Percentiles rank a stretch among this genome's conserved stretches.
Evolutionary conservation across 148 eudicot genomes (phyloP).

Genomic region (Silene conica): DNA sequence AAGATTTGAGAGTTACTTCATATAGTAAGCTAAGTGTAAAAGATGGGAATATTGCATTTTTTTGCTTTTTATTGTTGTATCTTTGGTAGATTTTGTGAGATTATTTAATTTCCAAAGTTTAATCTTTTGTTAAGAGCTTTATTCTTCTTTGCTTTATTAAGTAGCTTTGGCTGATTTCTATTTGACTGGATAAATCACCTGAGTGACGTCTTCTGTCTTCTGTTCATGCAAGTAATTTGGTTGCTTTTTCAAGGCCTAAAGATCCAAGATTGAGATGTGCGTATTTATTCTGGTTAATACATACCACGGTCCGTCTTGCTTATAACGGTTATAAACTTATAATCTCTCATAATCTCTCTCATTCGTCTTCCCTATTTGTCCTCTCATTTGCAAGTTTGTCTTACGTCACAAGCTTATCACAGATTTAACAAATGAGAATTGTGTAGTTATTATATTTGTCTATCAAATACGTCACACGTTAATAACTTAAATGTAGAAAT

Average conservation of each 20-base stretch:
- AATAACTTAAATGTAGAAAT: too few relatives aligned
- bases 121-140: neutral
- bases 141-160: conserved; percentile 5
- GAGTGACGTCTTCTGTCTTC: neutral
- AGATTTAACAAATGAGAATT: too few relatives aligned
- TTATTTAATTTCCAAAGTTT: conserved; percentile 8
- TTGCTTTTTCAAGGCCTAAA: neutral
- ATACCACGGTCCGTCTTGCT: too few relatives aligned
- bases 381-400: too few relatives aligned
- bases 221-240: neutral
- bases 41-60: neutral
- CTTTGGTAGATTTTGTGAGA: neutral
- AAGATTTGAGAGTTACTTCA: too few relatives aligned
- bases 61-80: neutral
- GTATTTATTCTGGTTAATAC: neutral
- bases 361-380: too few relatives aligned
- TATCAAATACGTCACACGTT: too few relatives aligned
- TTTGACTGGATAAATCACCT: neutral
- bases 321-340: too few relatives aligned
- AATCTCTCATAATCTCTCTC: too few relatives aligned
- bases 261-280: neutral
- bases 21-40: too few relatives aligned
- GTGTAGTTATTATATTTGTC: too few relatives aligned
- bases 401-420: too few relatives aligned
- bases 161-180: neutral